Conservation (phyloP, 176 grass and related monocot genomes). For the Oryza punctata region DNA sequence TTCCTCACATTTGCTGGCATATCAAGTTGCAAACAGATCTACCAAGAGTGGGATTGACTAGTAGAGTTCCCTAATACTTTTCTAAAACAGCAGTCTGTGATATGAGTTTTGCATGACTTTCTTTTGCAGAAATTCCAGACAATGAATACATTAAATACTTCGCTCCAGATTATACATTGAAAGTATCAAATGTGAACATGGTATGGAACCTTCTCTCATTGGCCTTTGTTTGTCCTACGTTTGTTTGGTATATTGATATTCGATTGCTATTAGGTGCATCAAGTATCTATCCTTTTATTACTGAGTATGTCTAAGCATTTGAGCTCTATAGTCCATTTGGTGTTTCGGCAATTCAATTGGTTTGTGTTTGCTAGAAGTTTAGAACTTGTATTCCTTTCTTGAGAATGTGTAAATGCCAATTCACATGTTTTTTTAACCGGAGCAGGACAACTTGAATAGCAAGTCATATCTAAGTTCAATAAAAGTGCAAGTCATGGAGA, state of each 20-base stretch:
- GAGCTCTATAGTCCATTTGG: background rate
- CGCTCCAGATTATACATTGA: slow-evolving; percentile 86
- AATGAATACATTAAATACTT: slow-evolving; percentile 97
- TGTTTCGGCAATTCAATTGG: background rate
- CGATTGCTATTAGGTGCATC: background rate
- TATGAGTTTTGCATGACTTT: slow-evolving; percentile 35
- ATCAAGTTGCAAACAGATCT: slow-evolving; percentile 6
- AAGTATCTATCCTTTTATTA: slow-evolving; percentile 6
- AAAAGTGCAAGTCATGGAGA: slow-evolving; percentile 95
- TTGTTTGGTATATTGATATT: background rate
- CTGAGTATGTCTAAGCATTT: background rate
- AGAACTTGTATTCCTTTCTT: slow-evolving; percentile 17
- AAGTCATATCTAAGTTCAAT: slow-evolving; percentile 92
- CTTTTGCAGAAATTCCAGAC: slow-evolving; percentile 84
- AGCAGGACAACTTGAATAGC: slow-evolving; percentile 92
- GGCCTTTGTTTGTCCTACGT: background rate
- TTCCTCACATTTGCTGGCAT: background rate
- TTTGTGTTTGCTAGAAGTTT: background rate
- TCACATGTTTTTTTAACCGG: slow-evolving; percentile 38
- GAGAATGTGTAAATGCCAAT: background rate
- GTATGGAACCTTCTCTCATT: slow-evolving; percentile 48
- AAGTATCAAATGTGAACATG: slow-evolving; percentile 76
- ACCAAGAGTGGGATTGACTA: background rate
- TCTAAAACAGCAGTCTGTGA: slow-evolving; percentile 10
- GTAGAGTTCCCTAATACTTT: background rate